A percentile compares a stretch with the other conserved stretches of the same genome.
phyloP scores from a whole-genome alignment of 2,329 filamentous ascomycete species.

The Metarhizium humberi region DNA sequence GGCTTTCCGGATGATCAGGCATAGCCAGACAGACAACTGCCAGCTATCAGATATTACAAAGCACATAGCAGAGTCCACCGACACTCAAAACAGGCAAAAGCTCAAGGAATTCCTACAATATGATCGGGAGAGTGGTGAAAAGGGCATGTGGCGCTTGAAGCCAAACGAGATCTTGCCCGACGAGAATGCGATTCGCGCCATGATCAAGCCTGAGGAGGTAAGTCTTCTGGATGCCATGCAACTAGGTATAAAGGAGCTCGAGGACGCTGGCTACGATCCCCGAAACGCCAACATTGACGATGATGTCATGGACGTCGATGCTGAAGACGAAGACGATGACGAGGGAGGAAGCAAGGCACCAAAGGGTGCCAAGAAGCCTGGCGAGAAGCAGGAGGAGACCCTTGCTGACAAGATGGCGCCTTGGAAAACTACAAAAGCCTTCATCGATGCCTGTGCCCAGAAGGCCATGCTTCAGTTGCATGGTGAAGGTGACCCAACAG shows the following conservation, averaged over 20 bases:
- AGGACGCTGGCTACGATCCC: slow-evolving; percentile 78
- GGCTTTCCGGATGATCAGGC: slow-evolving; percentile 77
- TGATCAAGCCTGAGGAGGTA: slow-evolving; percentile 94
- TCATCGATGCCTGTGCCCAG: slow-evolving; percentile 83
- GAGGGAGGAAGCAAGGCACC: slow-evolving; percentile 30
- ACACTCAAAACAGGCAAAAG: slow-evolving; percentile 93
- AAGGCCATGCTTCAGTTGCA: slow-evolving; percentile 97
- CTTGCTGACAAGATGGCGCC: slow-evolving; percentile 85
- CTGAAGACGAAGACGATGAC: slow-evolving; percentile 39
- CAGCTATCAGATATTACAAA: slow-evolving; percentile 79
- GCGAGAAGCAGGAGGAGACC: slow-evolving; percentile 53
- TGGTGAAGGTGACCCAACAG: slow-evolving; percentile 89
- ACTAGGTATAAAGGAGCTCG: slow-evolving; percentile 80
- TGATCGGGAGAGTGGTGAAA: slow-evolving; percentile 62
- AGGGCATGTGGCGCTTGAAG: slow-evolving; percentile 72
- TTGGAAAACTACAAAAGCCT: slow-evolving; percentile 95
- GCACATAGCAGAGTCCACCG: slow-evolving; percentile 86
- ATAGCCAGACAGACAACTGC: slow-evolving; percentile 59
- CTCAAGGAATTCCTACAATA: slow-evolving; percentile 94
- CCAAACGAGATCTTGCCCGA: slow-evolving; percentile 68
- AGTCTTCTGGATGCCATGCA: slow-evolving; percentile 96
- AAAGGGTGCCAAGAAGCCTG: slow-evolving; percentile 32
- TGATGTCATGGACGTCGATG: slow-evolving; percentile 56
- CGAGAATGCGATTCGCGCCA: slow-evolving; percentile 67
- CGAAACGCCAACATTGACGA: slow-evolving; percentile 54